phyloP scores from a whole-genome alignment of 2,329 filamentous ascomycete genomes.

The Cadophora luteo-olivacea region DNA sequence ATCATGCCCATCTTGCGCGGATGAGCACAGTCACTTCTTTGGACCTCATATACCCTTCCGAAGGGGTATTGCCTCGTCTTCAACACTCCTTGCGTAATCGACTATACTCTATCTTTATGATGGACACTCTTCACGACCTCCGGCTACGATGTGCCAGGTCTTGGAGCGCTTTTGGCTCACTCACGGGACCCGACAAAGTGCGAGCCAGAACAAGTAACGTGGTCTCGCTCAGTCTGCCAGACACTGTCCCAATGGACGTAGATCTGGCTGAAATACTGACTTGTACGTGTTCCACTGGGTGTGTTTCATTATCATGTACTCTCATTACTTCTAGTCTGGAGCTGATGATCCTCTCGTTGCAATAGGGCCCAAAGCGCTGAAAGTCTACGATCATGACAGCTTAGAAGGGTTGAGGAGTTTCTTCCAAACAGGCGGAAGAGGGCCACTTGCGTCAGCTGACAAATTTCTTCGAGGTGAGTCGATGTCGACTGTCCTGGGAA shows the following conservation, averaged over 20 bases:
- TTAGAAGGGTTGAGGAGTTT: not conserved
- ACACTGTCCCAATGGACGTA: not conserved
- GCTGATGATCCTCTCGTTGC: not conserved
- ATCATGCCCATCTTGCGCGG: not conserved
- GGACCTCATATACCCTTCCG: not conserved
- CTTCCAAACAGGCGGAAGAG: not conserved
- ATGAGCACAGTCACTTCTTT: not conserved
- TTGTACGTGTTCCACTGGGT: not conserved
- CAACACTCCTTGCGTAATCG: not conserved
- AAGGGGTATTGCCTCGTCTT: not conserved
- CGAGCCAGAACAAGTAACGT: not conserved
- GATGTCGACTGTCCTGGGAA: not conserved
- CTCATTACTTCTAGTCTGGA: not conserved
- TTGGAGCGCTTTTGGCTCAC: not conserved
- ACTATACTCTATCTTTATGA: not conserved
- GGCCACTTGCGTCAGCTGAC: not conserved
- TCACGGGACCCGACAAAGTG: not conserved
- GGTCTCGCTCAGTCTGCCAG: not conserved
- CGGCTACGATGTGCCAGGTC: not conserved
- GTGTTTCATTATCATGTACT: no score
- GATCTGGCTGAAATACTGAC: not conserved
- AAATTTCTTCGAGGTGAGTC: not conserved
- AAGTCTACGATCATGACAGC: not conserved
- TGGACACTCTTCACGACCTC: not conserved
- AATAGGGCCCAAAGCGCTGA: not conserved